Evolutionary conservation across 2,329 filamentous ascomycete genomes (phyloP).

Genomic region (Coniella lustricola): DNA sequence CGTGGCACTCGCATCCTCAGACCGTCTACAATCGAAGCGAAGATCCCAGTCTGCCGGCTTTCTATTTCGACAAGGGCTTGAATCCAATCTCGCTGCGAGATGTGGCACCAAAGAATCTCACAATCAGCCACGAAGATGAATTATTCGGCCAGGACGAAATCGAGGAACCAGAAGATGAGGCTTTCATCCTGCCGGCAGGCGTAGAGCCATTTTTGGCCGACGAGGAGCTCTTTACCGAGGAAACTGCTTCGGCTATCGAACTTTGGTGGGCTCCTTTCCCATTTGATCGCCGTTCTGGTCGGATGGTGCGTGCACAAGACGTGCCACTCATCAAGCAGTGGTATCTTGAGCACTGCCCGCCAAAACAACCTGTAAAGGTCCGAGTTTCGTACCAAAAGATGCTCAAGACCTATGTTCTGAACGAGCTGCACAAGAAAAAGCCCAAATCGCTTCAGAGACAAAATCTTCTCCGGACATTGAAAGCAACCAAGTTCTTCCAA

Average conservation of each 20-base stretch:
- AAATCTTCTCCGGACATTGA: constrained; percentile 79
- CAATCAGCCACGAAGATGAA: constrained; percentile 84
- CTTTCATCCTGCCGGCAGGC: constrained; percentile 73
- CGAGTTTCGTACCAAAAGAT: constrained; percentile 97
- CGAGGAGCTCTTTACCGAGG: constrained; percentile 79
- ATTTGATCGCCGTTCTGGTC: constrained; percentile 87
- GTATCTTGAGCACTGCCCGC: constrained; percentile 93
- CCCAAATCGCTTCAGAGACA: constrained; percentile 96
- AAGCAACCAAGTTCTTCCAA: constrained; percentile 98
- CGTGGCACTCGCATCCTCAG: constrained; percentile 92
- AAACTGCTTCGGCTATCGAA: constrained; percentile 85
- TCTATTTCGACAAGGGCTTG: constrained; percentile 96
- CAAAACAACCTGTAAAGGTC: constrained; percentile 86
- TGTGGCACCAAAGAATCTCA: constrained; percentile 90
- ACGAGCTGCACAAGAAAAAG: constrained; percentile 92
- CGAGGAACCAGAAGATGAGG: constrained; percentile 67
- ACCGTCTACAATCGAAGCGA: constrained; percentile 84
- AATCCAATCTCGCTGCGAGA: constrained; percentile 95
- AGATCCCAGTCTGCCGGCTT: constrained; percentile 83
- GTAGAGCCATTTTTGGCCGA: constrained; percentile 85
- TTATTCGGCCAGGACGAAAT: constrained; percentile 78
- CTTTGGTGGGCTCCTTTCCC: constrained; percentile 98
- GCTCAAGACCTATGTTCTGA: constrained; percentile 90
- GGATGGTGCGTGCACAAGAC: constrained; percentile 95
- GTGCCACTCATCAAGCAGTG: constrained; percentile 96